Base-by-base conservation (phyloP, 176 grass and related monocot species). In the Cymbopogon citratus region DNA sequence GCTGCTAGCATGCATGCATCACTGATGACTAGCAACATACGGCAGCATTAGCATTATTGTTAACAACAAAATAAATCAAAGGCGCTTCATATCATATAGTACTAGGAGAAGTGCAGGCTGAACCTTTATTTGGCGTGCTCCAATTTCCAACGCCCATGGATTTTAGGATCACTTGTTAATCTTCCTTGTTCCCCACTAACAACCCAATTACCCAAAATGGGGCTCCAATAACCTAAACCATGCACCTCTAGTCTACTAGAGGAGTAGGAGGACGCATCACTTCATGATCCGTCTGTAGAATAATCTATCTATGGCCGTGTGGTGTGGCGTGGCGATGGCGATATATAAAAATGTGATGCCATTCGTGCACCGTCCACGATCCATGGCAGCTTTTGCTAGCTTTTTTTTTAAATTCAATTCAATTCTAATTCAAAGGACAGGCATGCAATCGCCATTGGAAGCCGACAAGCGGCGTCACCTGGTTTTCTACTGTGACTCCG, bases 111-210 rank as follows among this genome's bases (percentile, higher is more conserved):
- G 51, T 21, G 21, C 21, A 9, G 19, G 0, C 7, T 56, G 52
- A 23, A 56, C 23, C 52, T n/a, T n/a, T 48, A 3, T 44, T 15
- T 54, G 19, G 51, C 49, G 49, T 52, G 12, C 40, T 46, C 69
- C 69, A n/a, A 27, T 46, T 71, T 28, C 39, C 69, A 71, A 46
- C 25, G 39, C 69, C 40, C 40, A 8, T 23, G 66, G 66, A 39
- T 69, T 68, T 68, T n/a, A 12, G 15, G 15, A 72, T 72, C 69
- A 28, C 23, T 26, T 46, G 69, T 9, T 72, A 72, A 72, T 72
- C 69, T 28, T 72, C 41, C 69, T 18, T 46, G 69, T 71, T 71
- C 28, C 69, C 69, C 69, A 72, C 24, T 72, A 72, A 71, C 52
- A 56, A 26, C 40, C 23, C 57, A 26, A 14, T 46, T 16, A 46